Base-by-base conservation (phyloP, 345 rosid species). In the Reutealis trisperma region DNA sequence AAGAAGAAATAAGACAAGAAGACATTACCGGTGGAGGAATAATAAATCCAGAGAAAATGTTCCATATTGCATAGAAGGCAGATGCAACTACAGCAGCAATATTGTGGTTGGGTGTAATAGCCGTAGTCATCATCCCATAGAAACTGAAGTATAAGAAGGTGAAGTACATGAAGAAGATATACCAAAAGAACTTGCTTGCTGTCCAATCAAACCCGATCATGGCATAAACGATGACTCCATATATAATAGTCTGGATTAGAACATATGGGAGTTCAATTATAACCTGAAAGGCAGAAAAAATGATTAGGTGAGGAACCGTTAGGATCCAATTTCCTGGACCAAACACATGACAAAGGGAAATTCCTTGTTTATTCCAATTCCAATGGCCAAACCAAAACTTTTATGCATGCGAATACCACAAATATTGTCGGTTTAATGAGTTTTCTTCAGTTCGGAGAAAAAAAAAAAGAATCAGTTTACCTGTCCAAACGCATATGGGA, bases 401-500 rank as follows among this genome's bases (percentile, higher is more conserved):
- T 16, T 11, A 5, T 2, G 14, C 7, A n/a, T 21, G 1, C 30
- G 61, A 57, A 57, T 57, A 58, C 32, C 30, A 73, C n/a, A 30
- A 0, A 12, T 16, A 25, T 60, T 42, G 24, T 59, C 44, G 0
- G 16, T 7, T 70, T 70, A 1, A 57, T 18, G 30, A 75, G 63
- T 41, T 52, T 73, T 30, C 41, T n/a, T 25, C 22, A 64, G 68
- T 24, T 67, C 12, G 22, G 21, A 63, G 11, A 3, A n/a, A 73
- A 60, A 32, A 13, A 54, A 41, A 9, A 30, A 30, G 13, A 21
- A 8, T 45, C 22, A 1, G 8, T 37, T n/a, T 70, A 75, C 83
- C 83, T 94, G 97, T 78, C 89, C 81, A 71, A 90, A 86, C 67
- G 97, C 98, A 67, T 90, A 90, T 4, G 98, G 92, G 83, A 88